Conservation (phyloP, 345 rosid genomes). For the Abelmoschus esculentus region DNA sequence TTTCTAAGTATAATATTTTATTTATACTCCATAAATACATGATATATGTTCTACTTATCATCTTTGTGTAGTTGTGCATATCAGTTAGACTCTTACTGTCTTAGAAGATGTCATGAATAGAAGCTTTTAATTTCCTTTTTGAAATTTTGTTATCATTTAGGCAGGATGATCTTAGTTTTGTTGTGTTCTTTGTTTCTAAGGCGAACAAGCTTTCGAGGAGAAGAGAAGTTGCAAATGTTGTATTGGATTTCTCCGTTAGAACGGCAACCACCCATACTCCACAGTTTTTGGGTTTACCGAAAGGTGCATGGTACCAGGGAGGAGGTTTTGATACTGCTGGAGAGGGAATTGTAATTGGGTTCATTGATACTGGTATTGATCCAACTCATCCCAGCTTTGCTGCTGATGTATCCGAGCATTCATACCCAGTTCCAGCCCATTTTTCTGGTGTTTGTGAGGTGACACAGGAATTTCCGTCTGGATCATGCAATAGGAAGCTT, state of each 20-base stretch:
- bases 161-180: conserved; percentile 1
- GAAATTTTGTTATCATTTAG: neutral
- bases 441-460: conserved; percentile 93
- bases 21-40: neutral
- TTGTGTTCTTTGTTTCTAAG: conserved; percentile 30
- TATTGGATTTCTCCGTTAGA: conserved; percentile 76
- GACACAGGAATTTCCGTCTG: conserved; percentile 90
- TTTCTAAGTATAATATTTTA: conserved; percentile 2
- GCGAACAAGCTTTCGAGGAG: conserved; percentile 61
- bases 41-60: too few species aligned
- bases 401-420: conserved; percentile 40
- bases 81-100: too few species aligned
- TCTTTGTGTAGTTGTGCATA: neutral
- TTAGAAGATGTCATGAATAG: neutral
- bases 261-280: conserved; percentile 94
- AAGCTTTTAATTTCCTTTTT: neutral
- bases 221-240: conserved; percentile 76
- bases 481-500: conserved; percentile 93
- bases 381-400: conserved; percentile 87
- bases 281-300: conserved; percentile 83
- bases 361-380: conserved; percentile 91
- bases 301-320: conserved; percentile 74
- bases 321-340: conserved; percentile 88
- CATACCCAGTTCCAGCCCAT: conserved; percentile 75
- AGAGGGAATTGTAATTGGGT: conserved; percentile 85